Base-by-base conservation (phyloP, 106 monocot species). In the Acorus calamus region DNA sequence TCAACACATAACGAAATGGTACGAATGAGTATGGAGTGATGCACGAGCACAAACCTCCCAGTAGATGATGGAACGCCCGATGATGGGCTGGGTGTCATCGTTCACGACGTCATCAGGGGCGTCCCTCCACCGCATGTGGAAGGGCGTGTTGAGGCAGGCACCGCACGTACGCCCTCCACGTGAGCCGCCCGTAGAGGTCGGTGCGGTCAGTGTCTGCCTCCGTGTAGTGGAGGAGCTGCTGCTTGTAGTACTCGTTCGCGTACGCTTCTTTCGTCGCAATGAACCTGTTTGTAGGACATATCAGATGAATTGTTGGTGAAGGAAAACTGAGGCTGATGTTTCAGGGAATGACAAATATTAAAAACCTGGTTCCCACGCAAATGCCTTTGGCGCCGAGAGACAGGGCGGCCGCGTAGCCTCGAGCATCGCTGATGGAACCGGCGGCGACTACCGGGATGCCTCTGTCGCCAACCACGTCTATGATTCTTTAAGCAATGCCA, bases 121-220 rank as follows among this genome's bases (percentile, higher is more conserved):
- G 57, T 57, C 57, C 57, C 14, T 57, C 57, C 57, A 57, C 57
- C 14, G 9, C n/a, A 0, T 8, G 57, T 57, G 13, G 57, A 57
- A 57, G n/a, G 57, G 57, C 11, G 57, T 57, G 57, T 10, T 13
- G 57, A 57, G 57, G 57, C 57, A 57, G 57, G 57, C 57, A 57
- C 5, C 57, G 57, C 9, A 57, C 57, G 8, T 8, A 13, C 6
- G 57, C 57, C 13, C 14, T 14, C 57, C 57, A 57, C 11, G 57
- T 57, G 13, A 14, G 0, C 13, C 57, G 8, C n/a, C 57, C 57
- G 5, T 14, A 57, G 9, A 57, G 57, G 57, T n/a, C 8, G 6
- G 57, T 57, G 9, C 6, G 57, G 57, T 57, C 9, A 11, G 57
- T 57, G n/a, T 57, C n/a, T 0, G 9, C 11, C 14, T 13, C 57